Percentiles rank a stretch among this genome's conserved stretches.
Evolutionary conservation across 371 early-diverging fungal species (phyloP).

Genomic region (Apophysomyces variabilis): DNA sequence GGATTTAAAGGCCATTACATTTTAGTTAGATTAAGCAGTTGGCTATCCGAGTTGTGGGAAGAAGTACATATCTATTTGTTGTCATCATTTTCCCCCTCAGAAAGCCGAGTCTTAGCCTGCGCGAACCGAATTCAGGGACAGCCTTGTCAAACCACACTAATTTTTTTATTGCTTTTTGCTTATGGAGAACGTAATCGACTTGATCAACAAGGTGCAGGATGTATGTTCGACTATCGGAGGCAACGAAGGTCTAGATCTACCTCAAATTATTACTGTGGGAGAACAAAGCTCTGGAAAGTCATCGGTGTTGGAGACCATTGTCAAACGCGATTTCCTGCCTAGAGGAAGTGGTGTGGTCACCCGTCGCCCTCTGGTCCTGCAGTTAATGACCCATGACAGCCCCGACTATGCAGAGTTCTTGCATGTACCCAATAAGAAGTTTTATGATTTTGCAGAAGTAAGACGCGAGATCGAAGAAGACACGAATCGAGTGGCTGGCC

Average conservation of each 20-base stretch:
- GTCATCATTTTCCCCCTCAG: neutral
- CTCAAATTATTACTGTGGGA: slow-evolving; percentile 89
- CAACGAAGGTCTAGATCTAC: slow-evolving; percentile 85
- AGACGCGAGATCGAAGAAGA: slow-evolving; percentile 88
- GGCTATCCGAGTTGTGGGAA: too few relatives aligned
- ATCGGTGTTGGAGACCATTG: slow-evolving; percentile 90
- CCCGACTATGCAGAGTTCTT: slow-evolving; percentile 77
- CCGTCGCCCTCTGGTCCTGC: slow-evolving; percentile 90
- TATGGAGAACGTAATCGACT: slow-evolving; percentile 83
- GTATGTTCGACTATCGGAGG: slow-evolving; percentile 83
- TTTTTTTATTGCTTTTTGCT: slow-evolving; percentile 1
- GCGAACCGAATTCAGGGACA: slow-evolving; percentile 9
- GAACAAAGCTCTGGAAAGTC: slow-evolving; percentile 93
- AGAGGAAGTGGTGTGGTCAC: slow-evolving; percentile 94
- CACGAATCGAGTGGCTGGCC: slow-evolving; percentile 85
- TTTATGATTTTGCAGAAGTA: slow-evolving; percentile 81
- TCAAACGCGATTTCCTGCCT: slow-evolving; percentile 91
- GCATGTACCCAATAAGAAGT: slow-evolving; percentile 74
- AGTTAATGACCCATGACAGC: slow-evolving; percentile 70
- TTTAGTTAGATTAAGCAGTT: too few relatives aligned
- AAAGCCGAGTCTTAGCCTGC: neutral
- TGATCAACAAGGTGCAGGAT: slow-evolving; percentile 93
- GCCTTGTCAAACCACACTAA: slow-evolving; percentile 6
- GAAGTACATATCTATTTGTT: too few relatives aligned
- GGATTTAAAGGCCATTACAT: too few relatives aligned